Base-by-base conservation (phyloP, 2,329 filamentous ascomycete genomes). In the Talaromyces sp. region DNA sequence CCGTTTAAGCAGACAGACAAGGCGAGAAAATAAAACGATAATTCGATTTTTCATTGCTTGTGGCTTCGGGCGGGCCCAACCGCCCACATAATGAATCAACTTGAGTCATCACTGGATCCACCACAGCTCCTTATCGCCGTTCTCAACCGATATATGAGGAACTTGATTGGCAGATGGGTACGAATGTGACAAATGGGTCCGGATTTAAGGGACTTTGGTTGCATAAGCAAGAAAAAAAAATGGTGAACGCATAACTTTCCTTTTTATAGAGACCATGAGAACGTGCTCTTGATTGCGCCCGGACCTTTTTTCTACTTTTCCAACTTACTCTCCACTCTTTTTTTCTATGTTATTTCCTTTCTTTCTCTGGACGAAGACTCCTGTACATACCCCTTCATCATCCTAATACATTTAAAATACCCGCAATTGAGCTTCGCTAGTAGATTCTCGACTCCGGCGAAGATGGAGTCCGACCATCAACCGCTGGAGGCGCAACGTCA, bases 391-490 rank as follows among this genome's bases (percentile, higher is more conserved):
- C 8, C 24, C 29, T 24, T 20, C 30, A 49, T 42, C 40, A 37
- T 24, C 33, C 29, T 46, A 55, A 59, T 57, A 57, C 44, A 55
- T n/a, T 41, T 10, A 19, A 17, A 51, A 33, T 52, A 52, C 51
- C 47, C 49, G 16, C 54, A 22, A 54, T 56, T 54, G 57, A 32
- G 36, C 10, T 14, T 49, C 29, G 17, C 27, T 32, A 49, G 27
- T 49, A 49, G 37, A 49, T 32, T 17, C 27, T 20, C 39, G 10
- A 13, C 24, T 22, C 17, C 53, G 52, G 58, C 58, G 49, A 32
- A 62, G 49, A 64, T 64, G 62, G 62, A 63, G 42, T 55, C 47
- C 47, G 30, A 56, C 47, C 60, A 57, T 52, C 41, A 37, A 49
- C 48, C 43, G 37, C 50, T 45, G 47, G 56, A 62, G 36, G 35